phyloP scores from a whole-genome alignment of 345 rosid species.

The Eucalyptus guilfoylei region DNA sequence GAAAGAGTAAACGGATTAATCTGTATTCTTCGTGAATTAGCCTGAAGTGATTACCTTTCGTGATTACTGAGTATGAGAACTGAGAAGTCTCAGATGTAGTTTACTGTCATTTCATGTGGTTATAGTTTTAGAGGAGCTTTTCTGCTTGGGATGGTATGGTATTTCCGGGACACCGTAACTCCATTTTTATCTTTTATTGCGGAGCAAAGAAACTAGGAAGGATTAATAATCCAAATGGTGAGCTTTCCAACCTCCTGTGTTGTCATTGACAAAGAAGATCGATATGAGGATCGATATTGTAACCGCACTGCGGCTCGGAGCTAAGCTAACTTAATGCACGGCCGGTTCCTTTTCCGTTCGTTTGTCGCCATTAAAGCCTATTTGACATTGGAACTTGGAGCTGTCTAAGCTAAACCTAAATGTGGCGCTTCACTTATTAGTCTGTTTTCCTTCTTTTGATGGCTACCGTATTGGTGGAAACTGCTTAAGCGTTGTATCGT shows the following conservation, averaged over 20 bases:
- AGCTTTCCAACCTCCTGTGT: not conserved
- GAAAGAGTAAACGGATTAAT: not conserved
- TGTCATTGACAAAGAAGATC: not conserved
- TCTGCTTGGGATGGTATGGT: not conserved
- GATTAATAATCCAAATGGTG: not conserved
- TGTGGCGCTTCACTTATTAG: not conserved
- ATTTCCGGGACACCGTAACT: not conserved
- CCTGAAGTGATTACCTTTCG: not conserved
- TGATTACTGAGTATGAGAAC: not conserved
- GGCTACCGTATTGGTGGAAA: not conserved
- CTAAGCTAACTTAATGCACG: not conserved
- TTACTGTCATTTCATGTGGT: not conserved
- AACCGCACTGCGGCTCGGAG: not conserved
- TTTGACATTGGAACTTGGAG: not conserved
- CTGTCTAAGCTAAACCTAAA: not conserved
- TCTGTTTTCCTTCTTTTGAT: not conserved
- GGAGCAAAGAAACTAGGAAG: not conserved
- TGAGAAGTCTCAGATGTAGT: not conserved
- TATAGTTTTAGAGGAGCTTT: not conserved
- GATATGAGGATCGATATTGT: not conserved
- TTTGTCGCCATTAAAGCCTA: not conserved
- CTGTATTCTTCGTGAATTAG: not conserved
- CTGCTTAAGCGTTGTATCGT: not conserved
- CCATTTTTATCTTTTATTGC: not conserved
- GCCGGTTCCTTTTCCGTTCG: not conserved